These are phyloP conservation scores for Penicillium occitanis DNA, from an alignment of 2,329 filamentous ascomycete species.

Conservation along the genomic window DNA sequence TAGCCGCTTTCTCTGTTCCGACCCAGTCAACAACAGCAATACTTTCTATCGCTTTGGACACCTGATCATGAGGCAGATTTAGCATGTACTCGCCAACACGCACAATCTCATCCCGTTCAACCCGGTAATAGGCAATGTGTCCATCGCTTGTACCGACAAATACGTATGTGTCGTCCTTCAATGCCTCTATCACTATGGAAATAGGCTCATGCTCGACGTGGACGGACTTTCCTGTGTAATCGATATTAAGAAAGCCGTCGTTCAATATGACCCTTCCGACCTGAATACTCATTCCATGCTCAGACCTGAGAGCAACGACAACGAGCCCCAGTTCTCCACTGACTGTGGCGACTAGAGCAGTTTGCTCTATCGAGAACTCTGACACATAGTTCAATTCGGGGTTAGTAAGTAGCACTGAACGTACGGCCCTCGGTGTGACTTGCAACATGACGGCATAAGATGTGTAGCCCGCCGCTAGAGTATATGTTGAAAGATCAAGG, in stretches of 20 bases:
- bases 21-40: conserved; percentile 30
- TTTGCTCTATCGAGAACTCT: conserved; percentile 27
- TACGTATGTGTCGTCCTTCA: conserved; percentile 31
- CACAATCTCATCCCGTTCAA: conserved; percentile 27
- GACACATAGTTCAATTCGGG: conserved; percentile 26
- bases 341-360: conserved; percentile 34
- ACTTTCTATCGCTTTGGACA: conserved; percentile 39
- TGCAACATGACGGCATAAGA: conserved; percentile 41
- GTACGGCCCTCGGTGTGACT: conserved; percentile 41
- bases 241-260: conserved; percentile 25
- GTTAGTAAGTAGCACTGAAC: conserved; percentile 31
- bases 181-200: conserved; percentile 34
- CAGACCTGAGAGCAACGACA: conserved; percentile 29
- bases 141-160: conserved; percentile 45
- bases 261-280: conserved; percentile 27
- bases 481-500: conserved; percentile 44
- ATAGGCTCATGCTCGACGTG: conserved; percentile 38
- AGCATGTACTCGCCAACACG: conserved; percentile 30
- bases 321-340: conserved; percentile 32
- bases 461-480: conserved; percentile 45
- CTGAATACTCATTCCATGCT: conserved; percentile 31
- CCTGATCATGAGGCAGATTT: conserved; percentile 28
- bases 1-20: conserved; percentile 23
- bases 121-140: conserved; percentile 34
- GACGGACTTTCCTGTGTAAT: conserved; percentile 27